Percentiles rank a stretch among this genome's conserved stretches.
Evolutionary conservation across 2,329 filamentous ascomycete genomes (phyloP).

Genomic region (Phaeosphaeria sp.): DNA sequence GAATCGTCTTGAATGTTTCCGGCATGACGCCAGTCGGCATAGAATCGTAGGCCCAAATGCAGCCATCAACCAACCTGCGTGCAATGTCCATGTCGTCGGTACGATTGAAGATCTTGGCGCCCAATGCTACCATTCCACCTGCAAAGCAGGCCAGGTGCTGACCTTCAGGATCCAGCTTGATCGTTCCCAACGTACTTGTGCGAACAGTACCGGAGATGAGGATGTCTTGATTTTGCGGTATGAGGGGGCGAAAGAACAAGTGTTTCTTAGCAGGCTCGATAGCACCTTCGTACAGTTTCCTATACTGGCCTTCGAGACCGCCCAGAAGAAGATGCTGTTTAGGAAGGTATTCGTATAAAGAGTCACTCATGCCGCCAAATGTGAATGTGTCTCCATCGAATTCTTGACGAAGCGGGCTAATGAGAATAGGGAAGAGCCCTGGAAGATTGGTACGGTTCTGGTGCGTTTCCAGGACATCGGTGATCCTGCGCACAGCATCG

Average conservation of each 20-base stretch:
- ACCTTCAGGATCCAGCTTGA: conserved; percentile 51
- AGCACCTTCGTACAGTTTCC: conserved; percentile 72
- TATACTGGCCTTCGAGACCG: conserved; percentile 75
- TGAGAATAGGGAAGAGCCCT: conserved; percentile 45
- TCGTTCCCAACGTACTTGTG: conserved; percentile 52
- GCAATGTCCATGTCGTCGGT: conserved; percentile 58
- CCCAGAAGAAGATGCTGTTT: conserved; percentile 78
- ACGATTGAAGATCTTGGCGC: conserved; percentile 59
- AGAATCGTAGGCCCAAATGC: conserved; percentile 61
- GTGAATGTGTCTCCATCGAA: conserved; percentile 52
- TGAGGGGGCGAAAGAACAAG: conserved; percentile 80
- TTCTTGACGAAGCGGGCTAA: conserved; percentile 39
- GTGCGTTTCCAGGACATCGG: conserved; percentile 39
- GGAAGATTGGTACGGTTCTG: conserved; percentile 46
- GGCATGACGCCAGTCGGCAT: conserved; percentile 62
- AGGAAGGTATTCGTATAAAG: conserved; percentile 64
- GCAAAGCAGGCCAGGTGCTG: conserved; percentile 62
- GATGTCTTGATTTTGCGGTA: conserved; percentile 70
- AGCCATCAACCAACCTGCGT: conserved; percentile 60
- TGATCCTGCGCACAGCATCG: conserved; percentile 47
- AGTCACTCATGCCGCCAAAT: conserved; percentile 63
- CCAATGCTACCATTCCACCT: conserved; percentile 63
- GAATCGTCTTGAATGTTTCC: conserved; percentile 53
- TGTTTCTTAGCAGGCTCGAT: conserved; percentile 73
- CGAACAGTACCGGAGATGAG: conserved; percentile 70